Conservation (phyloP, 1,284 basidiomycete species). For the Rhodotorula sp. region DNA sequence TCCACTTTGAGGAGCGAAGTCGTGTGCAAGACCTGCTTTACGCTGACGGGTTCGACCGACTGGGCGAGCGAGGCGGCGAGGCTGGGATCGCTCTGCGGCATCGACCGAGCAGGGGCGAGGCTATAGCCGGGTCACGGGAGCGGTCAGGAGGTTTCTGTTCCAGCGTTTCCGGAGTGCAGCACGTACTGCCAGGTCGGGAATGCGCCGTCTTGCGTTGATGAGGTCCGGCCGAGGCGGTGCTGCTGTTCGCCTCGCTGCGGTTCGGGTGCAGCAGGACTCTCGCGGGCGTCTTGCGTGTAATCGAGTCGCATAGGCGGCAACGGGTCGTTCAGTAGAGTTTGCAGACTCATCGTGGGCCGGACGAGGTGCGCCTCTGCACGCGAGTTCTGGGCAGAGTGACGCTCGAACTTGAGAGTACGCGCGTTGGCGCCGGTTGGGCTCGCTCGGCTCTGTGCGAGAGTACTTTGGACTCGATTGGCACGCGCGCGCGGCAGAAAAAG, state of each 20-base stretch:
- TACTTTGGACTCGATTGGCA: too few relatives aligned
- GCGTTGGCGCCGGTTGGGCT: too few relatives aligned
- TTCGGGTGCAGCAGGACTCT: not conserved
- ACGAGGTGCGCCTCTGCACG: not conserved
- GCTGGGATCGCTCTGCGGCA: slow-evolving; percentile 1
- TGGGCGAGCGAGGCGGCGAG: not conserved
- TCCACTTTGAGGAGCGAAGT: not conserved
- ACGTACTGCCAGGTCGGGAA: not conserved
- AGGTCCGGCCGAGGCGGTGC: not conserved
- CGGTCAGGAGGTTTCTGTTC: not conserved
- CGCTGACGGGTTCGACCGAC: not conserved
- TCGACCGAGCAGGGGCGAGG: not conserved
- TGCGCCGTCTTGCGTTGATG: not conserved
- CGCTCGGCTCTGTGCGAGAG: too few relatives aligned
- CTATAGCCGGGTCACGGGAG: not conserved
- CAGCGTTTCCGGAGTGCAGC: not conserved
- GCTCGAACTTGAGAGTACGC: too few relatives aligned
- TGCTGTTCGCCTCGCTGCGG: not conserved
- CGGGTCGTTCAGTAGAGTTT: not conserved
- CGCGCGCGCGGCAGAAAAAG: too few relatives aligned
- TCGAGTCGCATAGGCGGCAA: not conserved
- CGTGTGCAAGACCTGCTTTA: not conserved
- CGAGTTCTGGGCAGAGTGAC: too few relatives aligned
- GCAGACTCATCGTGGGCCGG: not conserved
- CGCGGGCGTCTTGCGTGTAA: not conserved